A percentile compares a stretch with the other conserved stretches of the same genome.
Conservation (phyloP, 495 filamentous ascomycete species). For the Penicillium antarcticum region DNA sequence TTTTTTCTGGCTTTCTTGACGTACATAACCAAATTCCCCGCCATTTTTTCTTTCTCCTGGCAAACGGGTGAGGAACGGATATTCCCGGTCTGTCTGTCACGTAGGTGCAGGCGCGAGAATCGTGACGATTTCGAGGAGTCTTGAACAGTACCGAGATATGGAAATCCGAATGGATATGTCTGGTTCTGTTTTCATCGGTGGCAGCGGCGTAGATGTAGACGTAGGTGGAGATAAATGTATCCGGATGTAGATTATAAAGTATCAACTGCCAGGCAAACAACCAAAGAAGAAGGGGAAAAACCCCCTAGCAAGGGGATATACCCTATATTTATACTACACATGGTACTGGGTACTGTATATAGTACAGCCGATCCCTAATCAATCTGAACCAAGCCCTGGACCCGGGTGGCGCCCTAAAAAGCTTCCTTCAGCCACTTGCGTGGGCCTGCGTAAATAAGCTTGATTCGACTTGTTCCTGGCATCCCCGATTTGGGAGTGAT, state of each 20-base stretch:
- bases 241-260: neutral
- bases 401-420: conserved; percentile 15
- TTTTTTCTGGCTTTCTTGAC: neutral
- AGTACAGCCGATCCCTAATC: no score
- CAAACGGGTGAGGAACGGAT: conserved; percentile 1
- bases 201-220: no score
- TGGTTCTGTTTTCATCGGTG: conserved; percentile 1
- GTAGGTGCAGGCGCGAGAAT: conserved; percentile 14
- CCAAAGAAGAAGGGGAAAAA: no score
- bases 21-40: conserved; percentile 20
- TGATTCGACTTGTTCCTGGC: conserved; percentile 9
- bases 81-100: conserved; percentile 8
- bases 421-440: conserved; percentile 24
- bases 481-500: neutral
- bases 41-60: neutral
- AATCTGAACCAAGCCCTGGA: neutral
- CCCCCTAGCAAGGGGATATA: no score
- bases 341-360: no score
- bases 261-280: no score
- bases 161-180: conserved; percentile 15
- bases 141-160: conserved; percentile 16
- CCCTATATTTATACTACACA: no score
- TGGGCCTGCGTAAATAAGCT: conserved; percentile 16
- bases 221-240: no score
- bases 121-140: conserved; percentile 7